Percentiles rank a stretch among this genome's conserved stretches.
Conservation (phyloP, 768 basidiomycete genomes). For the Amanita muscaria region DNA sequence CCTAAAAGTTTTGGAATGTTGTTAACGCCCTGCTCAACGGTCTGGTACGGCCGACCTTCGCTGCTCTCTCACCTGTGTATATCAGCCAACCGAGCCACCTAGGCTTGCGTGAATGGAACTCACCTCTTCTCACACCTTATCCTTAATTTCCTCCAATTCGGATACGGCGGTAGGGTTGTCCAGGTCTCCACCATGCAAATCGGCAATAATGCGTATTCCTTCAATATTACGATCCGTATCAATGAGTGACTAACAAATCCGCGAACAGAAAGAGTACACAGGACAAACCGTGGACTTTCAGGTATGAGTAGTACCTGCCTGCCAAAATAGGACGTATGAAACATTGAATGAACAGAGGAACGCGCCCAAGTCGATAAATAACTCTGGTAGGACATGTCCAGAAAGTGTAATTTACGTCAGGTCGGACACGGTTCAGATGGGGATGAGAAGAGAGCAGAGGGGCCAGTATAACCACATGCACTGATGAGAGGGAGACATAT, state of each 20-base stretch:
- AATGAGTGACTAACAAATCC: slow-evolving; percentile 60
- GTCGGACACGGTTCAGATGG: too few relatives aligned
- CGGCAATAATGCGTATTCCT: slow-evolving; percentile 80
- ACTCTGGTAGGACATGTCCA: too few relatives aligned
- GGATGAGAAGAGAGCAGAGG: too few relatives aligned
- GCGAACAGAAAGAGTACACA: slow-evolving; percentile 20
- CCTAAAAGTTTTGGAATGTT: too few relatives aligned
- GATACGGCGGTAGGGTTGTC: slow-evolving; percentile 58
- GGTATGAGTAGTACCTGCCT: slow-evolving; percentile 73
- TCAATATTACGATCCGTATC: slow-evolving; percentile 78
- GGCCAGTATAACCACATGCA: too few relatives aligned
- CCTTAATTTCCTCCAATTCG: slow-evolving; percentile 90
- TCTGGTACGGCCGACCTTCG: too few relatives aligned
- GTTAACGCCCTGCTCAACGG: too few relatives aligned
- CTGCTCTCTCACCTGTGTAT: too few relatives aligned
- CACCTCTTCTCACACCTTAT: slow-evolving; percentile 64
- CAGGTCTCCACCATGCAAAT: slow-evolving; percentile 77
- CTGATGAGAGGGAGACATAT: too few relatives aligned
- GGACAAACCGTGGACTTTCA: slow-evolving; percentile 72
- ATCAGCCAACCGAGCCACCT: too few relatives aligned
- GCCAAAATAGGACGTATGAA: slow-evolving; percentile 78
- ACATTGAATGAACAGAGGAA: slow-evolving; percentile 84
- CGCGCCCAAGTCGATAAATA: slow-evolving; percentile 81
- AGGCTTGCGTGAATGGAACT: too few relatives aligned
- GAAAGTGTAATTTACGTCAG: too few relatives aligned